Evolutionary conservation across 2,329 filamentous ascomycete genomes (phyloP), one percentile per base, ranked within the genome.

Genomic region (Phaeosphaeria sp.): DNA sequence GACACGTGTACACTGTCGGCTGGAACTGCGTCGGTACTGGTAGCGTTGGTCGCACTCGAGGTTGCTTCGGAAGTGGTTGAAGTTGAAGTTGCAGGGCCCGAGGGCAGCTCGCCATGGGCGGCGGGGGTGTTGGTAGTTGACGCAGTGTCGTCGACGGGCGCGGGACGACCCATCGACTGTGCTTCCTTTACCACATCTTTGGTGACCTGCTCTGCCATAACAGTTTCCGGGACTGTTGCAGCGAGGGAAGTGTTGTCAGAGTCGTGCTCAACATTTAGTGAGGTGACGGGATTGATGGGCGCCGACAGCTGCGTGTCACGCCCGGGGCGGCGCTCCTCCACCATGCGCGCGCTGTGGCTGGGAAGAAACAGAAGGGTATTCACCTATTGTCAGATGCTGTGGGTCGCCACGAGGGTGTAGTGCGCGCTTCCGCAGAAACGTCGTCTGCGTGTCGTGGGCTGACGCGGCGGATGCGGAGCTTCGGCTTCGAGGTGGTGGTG

Each of bases 171-270:
- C 81, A 85, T 82, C 86, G 86, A 89, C 87, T 83, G 82, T 82
- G 85, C 82, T 84, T 87, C 83, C 82, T 87, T 87, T 87, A 89
- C 86, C 87, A 88, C 87, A 89, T 89, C 84, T 80, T 87, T 86
- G 84, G 81, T 82, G 76, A 80, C 85, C 85, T 86, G 84, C 85
- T 88, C 86, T 88, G 87, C 87, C 87, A 89, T 89, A 88, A 89
- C 87, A 89, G 85, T 81, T 77, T 81, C 78, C 78, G 80, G 77
- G 77, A 78, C 82, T 84, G 78, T 65, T 20, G 70, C 65, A 66
- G 68, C 60, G 64, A 63, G 67, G 64, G 59, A 60, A 52, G 50
- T 60, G 57, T 49, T 64, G 75, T 77, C 68, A 78, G 75, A 77
- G 65, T 36, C 56, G 49, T 63, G 60, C 52, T 72, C 72, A 68